These are phyloP conservation scores for Candolleomyces efflorescens DNA, from an alignment of 768 basidiomycete species.

Conservation along the genomic window DNA sequence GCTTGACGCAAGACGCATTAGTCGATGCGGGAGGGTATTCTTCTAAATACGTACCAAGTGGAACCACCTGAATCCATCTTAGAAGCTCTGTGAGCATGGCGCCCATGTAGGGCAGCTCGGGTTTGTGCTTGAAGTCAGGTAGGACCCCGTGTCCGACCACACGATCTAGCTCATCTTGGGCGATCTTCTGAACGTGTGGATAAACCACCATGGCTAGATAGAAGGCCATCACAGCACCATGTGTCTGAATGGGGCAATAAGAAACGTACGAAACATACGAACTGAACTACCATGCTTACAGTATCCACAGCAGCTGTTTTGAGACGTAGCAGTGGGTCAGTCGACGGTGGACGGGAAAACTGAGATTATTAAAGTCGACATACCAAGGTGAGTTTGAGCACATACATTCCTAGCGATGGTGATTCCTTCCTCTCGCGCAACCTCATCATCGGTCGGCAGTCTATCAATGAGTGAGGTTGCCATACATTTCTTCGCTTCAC, in stretches of 20 bases:
- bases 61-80: conserved; percentile 17
- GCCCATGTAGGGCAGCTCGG: conserved; percentile 31
- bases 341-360: too few relatives aligned
- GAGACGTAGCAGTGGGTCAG: neutral
- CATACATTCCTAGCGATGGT: neutral
- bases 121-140: conserved; percentile 22
- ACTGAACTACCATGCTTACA: neutral
- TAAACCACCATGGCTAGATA: conserved; percentile 30
- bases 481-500: neutral
- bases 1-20: neutral
- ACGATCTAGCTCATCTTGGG: conserved; percentile 38
- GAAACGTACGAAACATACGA: too few relatives aligned
- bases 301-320: conserved; percentile 3
- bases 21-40: neutral
- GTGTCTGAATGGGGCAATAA: neutral
- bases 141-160: conserved; percentile 31
- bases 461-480: neutral
- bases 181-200: conserved; percentile 30
- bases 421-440: neutral
- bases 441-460: neutral
- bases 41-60: conserved; percentile 3
- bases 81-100: conserved; percentile 27
- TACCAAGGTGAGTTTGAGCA: neutral
- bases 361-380: neutral
- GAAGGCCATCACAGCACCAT: neutral